Evolutionary conservation across 2,329 filamentous ascomycete species (phyloP), one percentile per base, ranked within the genome.

Genomic region (Aspergillus ibericus): DNA sequence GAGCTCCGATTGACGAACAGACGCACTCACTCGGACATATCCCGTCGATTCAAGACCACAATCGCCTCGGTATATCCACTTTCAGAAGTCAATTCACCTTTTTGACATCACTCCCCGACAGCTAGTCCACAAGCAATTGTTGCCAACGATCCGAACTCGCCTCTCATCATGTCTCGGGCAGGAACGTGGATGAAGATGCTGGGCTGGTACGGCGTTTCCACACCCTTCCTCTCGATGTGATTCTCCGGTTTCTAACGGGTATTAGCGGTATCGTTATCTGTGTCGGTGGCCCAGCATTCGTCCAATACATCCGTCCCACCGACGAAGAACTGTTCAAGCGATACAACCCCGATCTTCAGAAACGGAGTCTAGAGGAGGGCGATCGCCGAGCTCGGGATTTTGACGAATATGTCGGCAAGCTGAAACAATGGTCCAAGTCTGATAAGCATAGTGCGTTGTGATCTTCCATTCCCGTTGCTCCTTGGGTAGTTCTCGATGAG

Each of bases 301-400:
- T 93, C 44, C 85, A 88, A 77, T 96, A 87, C 42, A 64, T 80
- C 57, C 76, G 77, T 27, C 95, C 95, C 2, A 89, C 90, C 12
- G 92, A 97, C 68, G 95, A 97, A 76, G 92, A 98, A 78, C 83
- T 99, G 42, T 92, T 96, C 81, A 82, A 85, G 75, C 87, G 84
- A 76, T 98, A 98, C 80, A 98, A 93, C 75, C 93, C 93, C 0
- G 95, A 98, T 34, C 84, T 99, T n/a, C 90, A 95, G 72, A 90
- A 91, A 75, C 86, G 90, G 70, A 92, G 90, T 62, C 80, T 96
- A n/a, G 92, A 93, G 75, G 85, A 88, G 59, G 85, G 92, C 16
- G 82, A 88, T 58, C 86, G 89, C 73, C 85, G 85, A 60, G 86
- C 95, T 71, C 84, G 93, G 75, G 92, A 97, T 59, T 96, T 96